These are phyloP conservation scores for Cyberlindnera maritima DNA, from an alignment of 805 yeast genomes.

Conservation along the genomic window DNA sequence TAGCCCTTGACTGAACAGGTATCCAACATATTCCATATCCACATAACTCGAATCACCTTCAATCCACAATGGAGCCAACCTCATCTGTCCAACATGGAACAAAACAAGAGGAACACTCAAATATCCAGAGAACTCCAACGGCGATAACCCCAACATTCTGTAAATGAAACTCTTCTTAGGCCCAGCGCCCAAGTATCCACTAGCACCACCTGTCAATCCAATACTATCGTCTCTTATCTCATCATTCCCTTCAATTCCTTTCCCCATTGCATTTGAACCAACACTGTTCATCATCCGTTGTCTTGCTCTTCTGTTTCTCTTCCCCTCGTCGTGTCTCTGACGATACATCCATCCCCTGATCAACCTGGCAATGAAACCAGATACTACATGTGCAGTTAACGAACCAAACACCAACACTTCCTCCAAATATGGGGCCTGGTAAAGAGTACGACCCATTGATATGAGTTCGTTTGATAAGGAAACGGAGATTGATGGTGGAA, in stretches of 20 bases:
- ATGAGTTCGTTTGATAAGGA: slow-evolving; percentile 50
- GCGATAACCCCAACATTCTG: slow-evolving; percentile 47
- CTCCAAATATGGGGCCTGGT: slow-evolving; percentile 55
- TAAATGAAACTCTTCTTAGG: slow-evolving; percentile 44
- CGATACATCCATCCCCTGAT: slow-evolving; percentile 32
- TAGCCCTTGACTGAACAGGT: slow-evolving; percentile 30
- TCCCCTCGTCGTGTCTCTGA: slow-evolving; percentile 24
- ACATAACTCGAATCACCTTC: slow-evolving; percentile 67
- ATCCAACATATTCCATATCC: slow-evolving; percentile 49
- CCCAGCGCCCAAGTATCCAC: slow-evolving; percentile 52
- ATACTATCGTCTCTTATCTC: slow-evolving; percentile 33
- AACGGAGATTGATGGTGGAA: slow-evolving; percentile 49
- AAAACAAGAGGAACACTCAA: slow-evolving; percentile 41
- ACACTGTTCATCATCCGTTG: slow-evolving; percentile 1
- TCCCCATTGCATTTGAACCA: background rate
- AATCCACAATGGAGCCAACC: slow-evolving; percentile 47
- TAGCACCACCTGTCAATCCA: slow-evolving; percentile 62
- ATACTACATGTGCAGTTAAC: slow-evolving; percentile 44
- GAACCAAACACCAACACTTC: slow-evolving; percentile 45
- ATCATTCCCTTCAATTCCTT: slow-evolving; percentile 13
- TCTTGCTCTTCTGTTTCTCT: slow-evolving; percentile 24
- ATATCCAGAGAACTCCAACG: slow-evolving; percentile 61
- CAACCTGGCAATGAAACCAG: slow-evolving; percentile 49
- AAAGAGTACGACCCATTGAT: slow-evolving; percentile 58
- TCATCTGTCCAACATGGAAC: slow-evolving; percentile 46